These are phyloP conservation scores for Bromus sterilis DNA, from an alignment of 176 grass and related monocot species.

Conservation along the genomic window DNA sequence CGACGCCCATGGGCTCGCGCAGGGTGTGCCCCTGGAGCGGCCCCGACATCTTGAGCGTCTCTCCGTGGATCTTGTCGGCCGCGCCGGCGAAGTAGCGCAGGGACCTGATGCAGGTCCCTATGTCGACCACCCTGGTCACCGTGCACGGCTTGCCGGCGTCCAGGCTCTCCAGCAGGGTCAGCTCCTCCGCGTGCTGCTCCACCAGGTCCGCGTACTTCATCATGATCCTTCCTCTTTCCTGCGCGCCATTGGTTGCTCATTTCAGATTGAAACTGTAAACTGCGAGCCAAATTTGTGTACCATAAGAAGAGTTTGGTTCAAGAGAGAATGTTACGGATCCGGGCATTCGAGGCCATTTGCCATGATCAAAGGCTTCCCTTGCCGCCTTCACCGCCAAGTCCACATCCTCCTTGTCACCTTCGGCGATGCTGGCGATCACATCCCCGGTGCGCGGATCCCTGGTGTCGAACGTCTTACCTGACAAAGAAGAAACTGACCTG, in stretches of 20 bases:
- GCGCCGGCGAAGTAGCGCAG: slow-evolving; percentile 69
- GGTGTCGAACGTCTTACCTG: slow-evolving; percentile 56
- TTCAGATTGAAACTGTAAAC: not conserved
- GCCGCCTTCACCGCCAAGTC: slow-evolving; percentile 53
- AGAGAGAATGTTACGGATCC: slow-evolving; percentile 33
- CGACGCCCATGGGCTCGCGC: slow-evolving; percentile 42
- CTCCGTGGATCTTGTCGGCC: slow-evolving; percentile 85
- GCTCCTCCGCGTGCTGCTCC: slow-evolving; percentile 40
- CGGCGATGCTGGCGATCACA: slow-evolving; percentile 42
- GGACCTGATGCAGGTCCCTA: not conserved
- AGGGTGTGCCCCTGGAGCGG: slow-evolving; percentile 41
- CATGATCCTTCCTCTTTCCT: slow-evolving; percentile 54
- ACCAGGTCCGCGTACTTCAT: slow-evolving; percentile 45
- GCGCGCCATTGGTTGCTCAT: not conserved
- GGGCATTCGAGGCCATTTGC: slow-evolving; percentile 73
- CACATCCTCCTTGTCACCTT: slow-evolving; percentile 60
- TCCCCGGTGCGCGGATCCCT: slow-evolving; percentile 63
- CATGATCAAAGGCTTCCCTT: slow-evolving; percentile 61
- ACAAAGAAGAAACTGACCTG: not conserved
- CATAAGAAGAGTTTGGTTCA: not conserved
- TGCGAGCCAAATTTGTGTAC: not conserved
- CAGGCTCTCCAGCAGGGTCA: slow-evolving; percentile 40
- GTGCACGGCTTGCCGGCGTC: slow-evolving; percentile 56
- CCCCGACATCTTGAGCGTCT: slow-evolving; percentile 60
- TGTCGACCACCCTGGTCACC: slow-evolving; percentile 24